These are phyloP conservation scores for Tricholoma furcatifolium DNA, from an alignment of 768 basidiomycete species.

Conservation along the genomic window DNA sequence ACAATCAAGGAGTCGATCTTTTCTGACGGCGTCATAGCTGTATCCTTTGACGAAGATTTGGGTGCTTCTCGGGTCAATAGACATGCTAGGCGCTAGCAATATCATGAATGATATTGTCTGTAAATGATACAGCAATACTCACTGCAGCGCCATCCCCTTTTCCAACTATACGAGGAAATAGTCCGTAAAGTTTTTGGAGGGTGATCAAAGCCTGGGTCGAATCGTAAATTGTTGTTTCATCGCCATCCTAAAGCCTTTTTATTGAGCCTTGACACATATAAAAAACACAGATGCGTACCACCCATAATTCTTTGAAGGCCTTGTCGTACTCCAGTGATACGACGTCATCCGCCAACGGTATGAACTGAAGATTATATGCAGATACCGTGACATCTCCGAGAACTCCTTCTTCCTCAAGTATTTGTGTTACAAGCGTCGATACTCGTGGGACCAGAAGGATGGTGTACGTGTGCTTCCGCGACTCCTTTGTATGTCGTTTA, in stretches of 20 bases:
- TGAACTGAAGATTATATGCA: constrained; percentile 90
- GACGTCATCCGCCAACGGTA: constrained; percentile 91
- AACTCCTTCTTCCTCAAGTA: constrained; percentile 96
- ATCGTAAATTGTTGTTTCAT: constrained; percentile 87
- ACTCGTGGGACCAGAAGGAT: constrained; percentile 84
- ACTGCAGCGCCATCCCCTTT: constrained; percentile 90
- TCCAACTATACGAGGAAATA: constrained; percentile 87
- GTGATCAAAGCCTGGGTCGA: constrained; percentile 84
- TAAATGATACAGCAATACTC: constrained; percentile 8
- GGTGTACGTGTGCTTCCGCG: constrained; percentile 80
- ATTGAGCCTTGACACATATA: background rate
- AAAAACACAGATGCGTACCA: constrained; percentile 54
- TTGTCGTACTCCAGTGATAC: constrained; percentile 85
- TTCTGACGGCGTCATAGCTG: constrained; percentile 46
- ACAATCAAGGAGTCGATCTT: constrained; percentile 86
- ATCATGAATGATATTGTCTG: background rate
- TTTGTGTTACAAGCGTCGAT: constrained; percentile 81
- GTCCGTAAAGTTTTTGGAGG: constrained; percentile 81
- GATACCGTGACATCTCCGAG: constrained; percentile 89
- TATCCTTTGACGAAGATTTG: constrained; percentile 39
- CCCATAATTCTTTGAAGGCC: constrained; percentile 87
- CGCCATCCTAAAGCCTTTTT: constrained; percentile 67
- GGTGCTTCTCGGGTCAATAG: constrained; percentile 63
- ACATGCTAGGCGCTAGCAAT: constrained; percentile 66
- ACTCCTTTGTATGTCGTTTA: constrained; percentile 70